Evolutionary conservation across 257 asterid species (phyloP).

Genomic region (Agastache rugosa): DNA sequence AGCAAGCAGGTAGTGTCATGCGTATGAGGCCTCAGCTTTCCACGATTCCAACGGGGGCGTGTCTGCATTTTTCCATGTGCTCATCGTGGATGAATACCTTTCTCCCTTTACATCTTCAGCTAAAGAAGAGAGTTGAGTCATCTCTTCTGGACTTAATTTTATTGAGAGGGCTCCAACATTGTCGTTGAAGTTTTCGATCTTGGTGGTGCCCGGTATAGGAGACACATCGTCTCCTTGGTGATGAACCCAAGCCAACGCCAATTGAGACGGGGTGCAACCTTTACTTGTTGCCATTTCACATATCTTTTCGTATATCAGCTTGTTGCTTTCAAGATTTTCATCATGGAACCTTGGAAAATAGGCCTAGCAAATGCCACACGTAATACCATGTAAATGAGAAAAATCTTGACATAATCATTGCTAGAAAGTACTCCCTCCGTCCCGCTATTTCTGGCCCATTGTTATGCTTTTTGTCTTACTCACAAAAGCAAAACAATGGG

Average conservation of each 20-base stretch:
- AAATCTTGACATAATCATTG: not conserved
- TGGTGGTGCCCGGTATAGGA: constrained; percentile 58
- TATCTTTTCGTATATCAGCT: constrained; percentile 38
- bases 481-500: too few relatives aligned
- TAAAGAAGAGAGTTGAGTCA: constrained; percentile 37
- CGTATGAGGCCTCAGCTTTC: too few relatives aligned
- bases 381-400: not conserved
- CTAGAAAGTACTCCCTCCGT: too few relatives aligned
- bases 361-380: not conserved
- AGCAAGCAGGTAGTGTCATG: too few relatives aligned
- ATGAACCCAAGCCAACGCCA: constrained; percentile 57
- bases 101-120: constrained; percentile 35
- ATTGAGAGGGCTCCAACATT: constrained; percentile 41
- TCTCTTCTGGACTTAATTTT: constrained; percentile 38
- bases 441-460: too few relatives aligned
- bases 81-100: constrained; percentile 11
- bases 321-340: constrained; percentile 47
- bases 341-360: constrained; percentile 44
- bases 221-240: constrained; percentile 50
- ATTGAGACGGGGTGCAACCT: constrained; percentile 52
- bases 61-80: constrained; percentile 32
- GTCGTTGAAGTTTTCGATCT: constrained; percentile 42
- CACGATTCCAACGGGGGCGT: constrained; percentile 35
- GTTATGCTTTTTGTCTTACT: too few relatives aligned
- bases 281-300: constrained; percentile 42